Conservation (phyloP, 495 filamentous ascomycete genomes). For the Aspergillus conjunctus region DNA sequence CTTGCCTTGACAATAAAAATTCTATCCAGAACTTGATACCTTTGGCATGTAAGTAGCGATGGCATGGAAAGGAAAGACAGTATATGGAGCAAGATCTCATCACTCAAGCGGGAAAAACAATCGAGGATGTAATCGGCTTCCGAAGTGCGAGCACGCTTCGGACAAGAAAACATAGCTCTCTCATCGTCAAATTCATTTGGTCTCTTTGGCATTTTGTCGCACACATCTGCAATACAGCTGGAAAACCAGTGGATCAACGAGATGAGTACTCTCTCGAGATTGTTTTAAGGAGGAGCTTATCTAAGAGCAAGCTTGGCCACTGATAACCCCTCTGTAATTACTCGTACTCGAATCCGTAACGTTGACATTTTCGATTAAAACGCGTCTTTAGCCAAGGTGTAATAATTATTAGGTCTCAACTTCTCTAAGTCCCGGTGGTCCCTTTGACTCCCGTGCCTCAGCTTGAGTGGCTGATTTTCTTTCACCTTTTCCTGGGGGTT, state of each 20-base stretch:
- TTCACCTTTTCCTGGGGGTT: too few species aligned
- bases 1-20: not conserved
- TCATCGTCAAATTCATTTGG: conserved; percentile 26
- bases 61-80: conserved; percentile 72
- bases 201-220: conserved; percentile 51
- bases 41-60: conserved; percentile 69
- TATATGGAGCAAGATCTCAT: conserved; percentile 86
- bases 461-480: too few species aligned
- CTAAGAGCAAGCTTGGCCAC: conserved; percentile 12
- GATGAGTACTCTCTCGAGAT: not conserved
- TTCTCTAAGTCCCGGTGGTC: too few species aligned
- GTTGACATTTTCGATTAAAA: too few species aligned
- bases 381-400: too few species aligned
- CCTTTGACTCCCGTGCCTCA: too few species aligned
- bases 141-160: conserved; percentile 43
- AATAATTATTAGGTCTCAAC: too few species aligned
- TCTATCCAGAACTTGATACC: conserved; percentile 41
- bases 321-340: conserved; percentile 9
- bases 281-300: conserved; percentile 16
- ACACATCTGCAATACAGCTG: not conserved
- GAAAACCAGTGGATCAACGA: not conserved
- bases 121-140: conserved; percentile 30
- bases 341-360: not conserved
- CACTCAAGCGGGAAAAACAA: conserved; percentile 67
- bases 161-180: conserved; percentile 14